Base-by-base conservation (phyloP, 2,329 filamentous ascomycete species). In the Triangularia verruculosa region DNA sequence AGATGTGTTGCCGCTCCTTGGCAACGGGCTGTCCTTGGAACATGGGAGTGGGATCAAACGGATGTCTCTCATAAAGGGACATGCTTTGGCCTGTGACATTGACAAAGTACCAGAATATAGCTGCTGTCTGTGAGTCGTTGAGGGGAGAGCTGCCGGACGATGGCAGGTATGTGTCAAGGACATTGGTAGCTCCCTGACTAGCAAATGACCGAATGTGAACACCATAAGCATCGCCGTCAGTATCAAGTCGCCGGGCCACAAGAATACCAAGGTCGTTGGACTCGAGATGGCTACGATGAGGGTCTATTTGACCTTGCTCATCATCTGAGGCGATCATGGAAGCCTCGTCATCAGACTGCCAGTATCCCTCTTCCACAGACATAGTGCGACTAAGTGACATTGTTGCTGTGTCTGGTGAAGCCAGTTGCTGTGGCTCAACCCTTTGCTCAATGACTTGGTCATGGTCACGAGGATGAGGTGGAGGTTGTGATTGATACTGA, bases 81-180 rank as follows among this genome's bases (percentile, higher is more conserved):
- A 98, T 86, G 68, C 86, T 90, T 0, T 93, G 91, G 0, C 90
- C 93, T 1, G 93, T 96, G 6, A 95, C 89, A 69, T 92, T 90
- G 55, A 98, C 87, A 74, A 97, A 98, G 76, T 98, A 93, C 74
- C 89, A 89, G 74, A 98, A 98, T 6, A 97, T 88, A 28, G 89
- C 85, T 13, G 92, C 89, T 11, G 92, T 94, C 67, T 89, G 88
- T 2, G 87, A 84, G 68, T 97, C 92, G 69, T 88, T 91, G 27
- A 97, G 79, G 30, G 95, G 93, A 43, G 89, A 89, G 30, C 85
- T 86, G 22, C 82, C 78, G 3, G 86, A 83, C 0, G 86, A 86
- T 4, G 89, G 89, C 47, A 83, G 81, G 70, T 93, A 93, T 2
- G 84, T 86, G 13, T 86, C 82, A 54, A 93, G 79, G 30, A 82